These are phyloP conservation scores for Moelleriella libera DNA, from an alignment of 2,329 filamentous ascomycete species.

Conservation along the genomic window DNA sequence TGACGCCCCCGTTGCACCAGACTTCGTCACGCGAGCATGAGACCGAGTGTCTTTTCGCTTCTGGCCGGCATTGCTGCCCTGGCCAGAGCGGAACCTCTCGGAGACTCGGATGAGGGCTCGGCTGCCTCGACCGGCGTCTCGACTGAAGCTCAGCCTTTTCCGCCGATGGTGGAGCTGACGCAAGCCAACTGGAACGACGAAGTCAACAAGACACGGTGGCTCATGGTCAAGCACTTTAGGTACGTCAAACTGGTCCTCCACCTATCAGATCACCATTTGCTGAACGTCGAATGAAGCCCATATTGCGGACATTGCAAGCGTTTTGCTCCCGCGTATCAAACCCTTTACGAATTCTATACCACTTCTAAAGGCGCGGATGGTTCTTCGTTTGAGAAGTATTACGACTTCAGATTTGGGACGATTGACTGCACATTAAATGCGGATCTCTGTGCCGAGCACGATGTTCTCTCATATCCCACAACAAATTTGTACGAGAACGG, in stretches of 20 bases:
- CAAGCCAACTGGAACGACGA: constrained; percentile 42
- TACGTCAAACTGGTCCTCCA: constrained; percentile 14
- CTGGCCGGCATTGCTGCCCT: constrained; percentile 27
- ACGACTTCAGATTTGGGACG: constrained; percentile 77
- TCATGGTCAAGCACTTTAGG: constrained; percentile 56
- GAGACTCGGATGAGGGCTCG: constrained; percentile 20
- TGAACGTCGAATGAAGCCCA: constrained; percentile 26
- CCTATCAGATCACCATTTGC: constrained; percentile 6
- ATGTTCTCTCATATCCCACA: constrained; percentile 59
- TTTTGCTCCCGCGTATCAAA: constrained; percentile 79
- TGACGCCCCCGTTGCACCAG: no score
- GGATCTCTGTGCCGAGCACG: constrained; percentile 58
- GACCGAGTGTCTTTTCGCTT: constrained; percentile 25
- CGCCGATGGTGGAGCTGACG: constrained; percentile 47
- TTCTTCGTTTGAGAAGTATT: constrained; percentile 60
- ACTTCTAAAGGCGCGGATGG: constrained; percentile 61
- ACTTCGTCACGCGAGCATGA: constrained; percentile 12
- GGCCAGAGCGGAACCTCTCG: constrained; percentile 13
- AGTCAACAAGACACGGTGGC: constrained; percentile 35
- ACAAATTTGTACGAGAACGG: constrained; percentile 74
- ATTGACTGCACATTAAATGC: constrained; percentile 77
- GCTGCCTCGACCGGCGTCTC: constrained; percentile 12
- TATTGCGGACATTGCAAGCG: constrained; percentile 60
- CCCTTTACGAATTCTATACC: constrained; percentile 86
- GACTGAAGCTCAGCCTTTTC: constrained; percentile 51